phyloP scores from a whole-genome alignment of 345 rosid genomes.

The Brassica rapa region DNA sequence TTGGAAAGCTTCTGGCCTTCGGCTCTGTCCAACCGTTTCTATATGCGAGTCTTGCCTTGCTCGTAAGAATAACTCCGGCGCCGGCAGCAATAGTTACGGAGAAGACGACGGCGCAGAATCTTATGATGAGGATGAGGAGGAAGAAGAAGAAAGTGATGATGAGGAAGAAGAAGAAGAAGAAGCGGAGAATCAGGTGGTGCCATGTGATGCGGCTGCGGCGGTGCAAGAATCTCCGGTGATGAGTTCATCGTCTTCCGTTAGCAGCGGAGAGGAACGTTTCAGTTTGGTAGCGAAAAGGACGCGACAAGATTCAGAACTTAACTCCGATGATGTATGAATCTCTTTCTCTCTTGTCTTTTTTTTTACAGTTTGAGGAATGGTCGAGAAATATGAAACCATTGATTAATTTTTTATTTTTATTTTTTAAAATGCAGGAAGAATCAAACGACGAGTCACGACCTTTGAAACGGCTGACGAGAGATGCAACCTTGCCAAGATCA shows the following conservation, averaged over 20 bases:
- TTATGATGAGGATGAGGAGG: conserved; percentile 18
- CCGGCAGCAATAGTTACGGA: background rate
- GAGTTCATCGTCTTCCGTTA: conserved; percentile 52
- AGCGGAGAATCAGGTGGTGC: conserved; percentile 82
- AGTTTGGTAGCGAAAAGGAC: conserved; percentile 44
- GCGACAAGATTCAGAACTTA: conserved; percentile 37
- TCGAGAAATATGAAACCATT: background rate
- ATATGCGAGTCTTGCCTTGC: conserved; percentile 59
- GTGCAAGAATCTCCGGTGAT: conserved; percentile 43
- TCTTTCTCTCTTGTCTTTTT: background rate
- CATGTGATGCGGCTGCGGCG: conserved; percentile 52
- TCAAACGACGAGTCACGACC: conserved; percentile 36
- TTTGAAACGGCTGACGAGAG: conserved; percentile 41
- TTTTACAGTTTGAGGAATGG: background rate
- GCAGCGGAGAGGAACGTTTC: conserved; percentile 15
- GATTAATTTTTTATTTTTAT: background rate
- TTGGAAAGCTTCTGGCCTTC: conserved; percentile 78
- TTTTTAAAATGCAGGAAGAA: conserved; percentile 44
- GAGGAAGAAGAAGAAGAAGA: conserved; percentile 37
- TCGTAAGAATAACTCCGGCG: background rate
- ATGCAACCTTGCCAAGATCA: conserved; percentile 43
- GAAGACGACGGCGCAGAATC: conserved; percentile 32
- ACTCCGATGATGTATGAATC: conserved; percentile 39
- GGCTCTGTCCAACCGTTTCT: conserved; percentile 56
- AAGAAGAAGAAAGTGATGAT: background rate